Conservation (phyloP, 2,329 filamentous ascomycete genomes). For the Piedraia hortae region DNA sequence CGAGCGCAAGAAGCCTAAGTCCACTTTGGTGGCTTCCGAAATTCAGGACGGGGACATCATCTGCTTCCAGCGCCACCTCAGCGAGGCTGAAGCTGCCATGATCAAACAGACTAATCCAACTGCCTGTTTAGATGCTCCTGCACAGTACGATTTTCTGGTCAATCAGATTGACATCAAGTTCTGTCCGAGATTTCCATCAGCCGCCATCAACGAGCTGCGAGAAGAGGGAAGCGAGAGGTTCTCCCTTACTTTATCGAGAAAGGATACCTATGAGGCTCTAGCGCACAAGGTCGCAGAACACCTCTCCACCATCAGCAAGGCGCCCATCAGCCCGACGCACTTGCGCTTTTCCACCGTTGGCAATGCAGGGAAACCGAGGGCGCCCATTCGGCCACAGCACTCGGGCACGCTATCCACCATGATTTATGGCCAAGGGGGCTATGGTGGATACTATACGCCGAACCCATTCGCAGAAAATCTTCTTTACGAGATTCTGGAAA, state of each 20-base stretch:
- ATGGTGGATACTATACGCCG: conserved; percentile 37
- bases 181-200: conserved; percentile 27
- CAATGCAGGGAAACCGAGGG: conserved; percentile 48
- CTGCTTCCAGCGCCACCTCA: conserved; percentile 52
- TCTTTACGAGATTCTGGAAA: conserved; percentile 82
- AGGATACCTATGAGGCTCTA: conserved; percentile 71
- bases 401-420: conserved; percentile 52
- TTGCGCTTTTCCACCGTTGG: conserved; percentile 79
- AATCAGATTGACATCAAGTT: conserved; percentile 63
- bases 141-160: conserved; percentile 75
- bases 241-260: conserved; percentile 52
- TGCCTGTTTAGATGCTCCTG: conserved; percentile 7
- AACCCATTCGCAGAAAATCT: conserved; percentile 37
- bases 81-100: conserved; percentile 12
- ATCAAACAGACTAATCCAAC: conserved; percentile 8
- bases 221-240: conserved; percentile 34
- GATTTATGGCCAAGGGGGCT: conserved; percentile 31
- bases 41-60: conserved; percentile 94
- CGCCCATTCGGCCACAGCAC: conserved; percentile 43
- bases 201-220: conserved; percentile 10
- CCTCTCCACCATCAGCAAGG: conserved; percentile 18
- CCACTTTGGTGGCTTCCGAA: conserved; percentile 69
- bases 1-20: conserved; percentile 73
- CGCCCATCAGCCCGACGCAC: conserved; percentile 49
- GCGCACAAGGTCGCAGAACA: conserved; percentile 58